These are phyloP conservation scores for Cladophialophora yegresii DNA, from an alignment of 2,329 filamentous ascomycete species.

Conservation along the genomic window DNA sequence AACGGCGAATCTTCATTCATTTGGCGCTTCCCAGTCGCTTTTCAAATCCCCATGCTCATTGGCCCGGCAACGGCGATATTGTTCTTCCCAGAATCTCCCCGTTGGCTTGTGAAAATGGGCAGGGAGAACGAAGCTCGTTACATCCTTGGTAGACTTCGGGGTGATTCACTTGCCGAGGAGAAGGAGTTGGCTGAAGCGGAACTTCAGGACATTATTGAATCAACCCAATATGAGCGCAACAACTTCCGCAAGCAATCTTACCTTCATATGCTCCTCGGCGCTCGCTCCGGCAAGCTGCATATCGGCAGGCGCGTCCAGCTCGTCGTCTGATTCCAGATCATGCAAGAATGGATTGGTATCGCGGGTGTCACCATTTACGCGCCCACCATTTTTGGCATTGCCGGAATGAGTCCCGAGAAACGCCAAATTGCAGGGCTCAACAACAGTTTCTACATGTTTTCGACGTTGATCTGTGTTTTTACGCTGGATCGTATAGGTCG, in stretches of 20 bases:
- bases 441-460: slow-evolving; percentile 58
- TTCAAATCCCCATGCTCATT: slow-evolving; percentile 67
- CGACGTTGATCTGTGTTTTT: slow-evolving; percentile 69
- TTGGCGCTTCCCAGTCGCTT: slow-evolving; percentile 70
- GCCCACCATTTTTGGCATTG: slow-evolving; percentile 64
- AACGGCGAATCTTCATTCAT: slow-evolving; percentile 61
- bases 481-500: slow-evolving; percentile 69
- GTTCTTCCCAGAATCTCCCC: slow-evolving; percentile 70
- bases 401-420: slow-evolving; percentile 52
- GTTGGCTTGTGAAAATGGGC: slow-evolving; percentile 67
- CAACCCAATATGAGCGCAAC: slow-evolving; percentile 63
- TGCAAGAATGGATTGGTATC: slow-evolving; percentile 68
- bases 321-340: slow-evolving; percentile 68
- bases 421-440: slow-evolving; percentile 57
- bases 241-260: slow-evolving; percentile 57
- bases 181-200: slow-evolving; percentile 61
- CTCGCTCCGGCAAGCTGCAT: slow-evolving; percentile 65
- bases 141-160: slow-evolving; percentile 65
- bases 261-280: slow-evolving; percentile 66
- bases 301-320: slow-evolving; percentile 68
- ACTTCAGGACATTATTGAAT: slow-evolving; percentile 67
- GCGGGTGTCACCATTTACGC: slow-evolving; percentile 66
- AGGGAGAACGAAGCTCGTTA: slow-evolving; percentile 68
- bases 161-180: slow-evolving; percentile 55
- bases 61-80: slow-evolving; percentile 59